phyloP scores from a whole-genome alignment of 1,284 basidiomycete genomes.

The Heterobasidion parviporum region DNA sequence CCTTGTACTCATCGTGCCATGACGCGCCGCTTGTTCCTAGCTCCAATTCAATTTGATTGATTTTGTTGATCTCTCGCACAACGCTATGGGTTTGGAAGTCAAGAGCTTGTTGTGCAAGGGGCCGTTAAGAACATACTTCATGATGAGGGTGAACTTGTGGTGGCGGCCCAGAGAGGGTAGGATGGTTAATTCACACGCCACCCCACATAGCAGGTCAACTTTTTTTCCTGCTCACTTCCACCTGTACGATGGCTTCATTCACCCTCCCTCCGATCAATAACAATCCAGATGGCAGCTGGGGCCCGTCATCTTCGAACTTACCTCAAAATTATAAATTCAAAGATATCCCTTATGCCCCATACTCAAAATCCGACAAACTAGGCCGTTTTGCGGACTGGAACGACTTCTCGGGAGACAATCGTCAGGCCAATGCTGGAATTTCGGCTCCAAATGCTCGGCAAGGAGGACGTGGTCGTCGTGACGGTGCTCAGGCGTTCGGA shows the following conservation, averaged over 20 bases:
- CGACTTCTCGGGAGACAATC: constrained; percentile 58
- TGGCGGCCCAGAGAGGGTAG: background rate
- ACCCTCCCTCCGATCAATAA: constrained; percentile 71
- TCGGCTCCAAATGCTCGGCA: constrained; percentile 35
- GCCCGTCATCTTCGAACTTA: constrained; percentile 67
- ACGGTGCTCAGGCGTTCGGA: constrained; percentile 65
- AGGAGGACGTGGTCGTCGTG: constrained; percentile 48
- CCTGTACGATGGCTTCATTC: constrained; percentile 58
- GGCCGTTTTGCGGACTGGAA: constrained; percentile 99
- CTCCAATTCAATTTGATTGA: constrained; percentile 90
- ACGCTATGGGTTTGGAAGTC: constrained; percentile 46
- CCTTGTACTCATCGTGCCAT: constrained; percentile 97
- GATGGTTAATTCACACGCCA: constrained; percentile 10
- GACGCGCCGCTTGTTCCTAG: constrained; percentile 70
- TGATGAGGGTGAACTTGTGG: constrained; percentile 20
- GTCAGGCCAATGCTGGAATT: constrained; percentile 46
- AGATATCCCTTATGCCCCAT: constrained; percentile 94
- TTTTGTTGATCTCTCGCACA: constrained; percentile 87
- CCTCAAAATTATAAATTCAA: constrained; percentile 79
- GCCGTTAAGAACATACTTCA: constrained; percentile 51
- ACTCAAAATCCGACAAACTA: constrained; percentile 97
- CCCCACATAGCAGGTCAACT: background rate
- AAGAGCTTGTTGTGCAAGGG: background rate
- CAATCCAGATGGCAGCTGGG: constrained; percentile 79
- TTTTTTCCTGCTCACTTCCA: constrained; percentile 2